Conservation (phyloP, 495 filamentous ascomycete species). For the Tuber umbilicatum region DNA sequence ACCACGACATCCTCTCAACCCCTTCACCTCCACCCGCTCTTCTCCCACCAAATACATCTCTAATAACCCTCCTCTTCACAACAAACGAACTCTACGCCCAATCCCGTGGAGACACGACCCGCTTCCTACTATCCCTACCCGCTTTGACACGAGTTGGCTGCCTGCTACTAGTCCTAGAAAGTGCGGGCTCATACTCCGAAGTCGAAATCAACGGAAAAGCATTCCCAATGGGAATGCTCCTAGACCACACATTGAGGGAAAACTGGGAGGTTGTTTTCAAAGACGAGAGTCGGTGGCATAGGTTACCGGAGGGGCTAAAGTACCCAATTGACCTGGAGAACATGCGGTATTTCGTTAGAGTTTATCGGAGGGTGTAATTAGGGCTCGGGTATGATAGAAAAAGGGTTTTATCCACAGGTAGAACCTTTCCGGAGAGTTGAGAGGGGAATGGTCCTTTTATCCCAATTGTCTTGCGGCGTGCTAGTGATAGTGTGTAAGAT, state of each 20-base stretch:
- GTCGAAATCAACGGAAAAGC: constrained; percentile 61
- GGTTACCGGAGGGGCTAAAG: constrained; percentile 56
- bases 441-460: neutral
- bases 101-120: constrained; percentile 66
- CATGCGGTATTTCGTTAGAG: constrained; percentile 63
- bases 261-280: constrained; percentile 66
- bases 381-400: neutral
- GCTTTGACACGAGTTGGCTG: constrained; percentile 52
- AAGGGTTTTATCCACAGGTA: neutral
- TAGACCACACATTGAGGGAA: constrained; percentile 65
- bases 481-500: neutral
- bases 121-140: constrained; percentile 62
- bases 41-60: constrained; percentile 40
- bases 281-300: constrained; percentile 78
- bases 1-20: constrained; percentile 56
- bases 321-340: constrained; percentile 87
- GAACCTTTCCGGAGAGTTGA: neutral
- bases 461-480: neutral
- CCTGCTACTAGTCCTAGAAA: constrained; percentile 80
- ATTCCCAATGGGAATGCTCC: constrained; percentile 90
- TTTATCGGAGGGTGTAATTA: constrained; percentile 30
- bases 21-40: constrained; percentile 5
- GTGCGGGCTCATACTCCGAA: constrained; percentile 84
- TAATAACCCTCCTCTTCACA: constrained; percentile 86
- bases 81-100: constrained; percentile 89